Percentiles rank a stretch among this genome's conserved stretches.
Conservation (phyloP, 2,329 filamentous ascomycete species). For the Sphaerulina musiva region DNA sequence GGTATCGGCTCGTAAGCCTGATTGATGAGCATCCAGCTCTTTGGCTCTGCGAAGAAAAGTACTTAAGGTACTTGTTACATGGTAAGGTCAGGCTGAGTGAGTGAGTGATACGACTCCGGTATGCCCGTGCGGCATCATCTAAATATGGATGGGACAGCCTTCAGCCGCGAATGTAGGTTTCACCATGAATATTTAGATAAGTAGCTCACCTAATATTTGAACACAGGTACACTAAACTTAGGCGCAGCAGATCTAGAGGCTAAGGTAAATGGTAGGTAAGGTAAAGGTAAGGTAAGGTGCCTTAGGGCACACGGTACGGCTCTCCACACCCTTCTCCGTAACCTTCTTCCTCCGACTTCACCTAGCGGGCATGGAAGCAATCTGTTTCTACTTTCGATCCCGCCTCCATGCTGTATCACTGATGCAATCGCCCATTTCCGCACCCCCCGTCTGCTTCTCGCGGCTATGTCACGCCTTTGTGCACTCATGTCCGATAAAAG, state of each 20-base stretch:
- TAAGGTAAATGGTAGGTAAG: too few relatives aligned
- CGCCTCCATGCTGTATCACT: conserved; percentile 7
- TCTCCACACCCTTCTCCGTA: conserved; percentile 8
- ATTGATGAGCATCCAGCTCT: too few relatives aligned
- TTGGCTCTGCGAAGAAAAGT: too few relatives aligned
- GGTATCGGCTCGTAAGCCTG: too few relatives aligned
- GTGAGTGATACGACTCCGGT: too few relatives aligned
- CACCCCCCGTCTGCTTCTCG: not conserved
- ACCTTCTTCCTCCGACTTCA: not conserved
- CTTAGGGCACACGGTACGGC: not conserved
- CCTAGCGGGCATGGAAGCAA: not conserved
- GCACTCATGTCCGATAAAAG: conserved; percentile 7
- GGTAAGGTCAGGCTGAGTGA: too few relatives aligned
- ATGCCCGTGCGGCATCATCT: too few relatives aligned
- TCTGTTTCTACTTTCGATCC: conserved; percentile 8
- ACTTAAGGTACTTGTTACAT: too few relatives aligned
- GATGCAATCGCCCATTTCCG: conserved; percentile 2
- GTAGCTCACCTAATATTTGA: conserved; percentile 5
- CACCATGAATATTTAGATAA: not conserved
- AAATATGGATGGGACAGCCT: not conserved
- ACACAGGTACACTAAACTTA: not conserved
- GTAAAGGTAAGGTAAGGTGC: too few relatives aligned
- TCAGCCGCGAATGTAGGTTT: not conserved
- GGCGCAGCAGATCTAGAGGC: not conserved
- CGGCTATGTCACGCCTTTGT: conserved; percentile 2